Percentiles rank a stretch among this genome's conserved stretches.
phyloP scores from a whole-genome alignment of 2,329 filamentous ascomycete genomes.

The Lachnellula suecica region DNA sequence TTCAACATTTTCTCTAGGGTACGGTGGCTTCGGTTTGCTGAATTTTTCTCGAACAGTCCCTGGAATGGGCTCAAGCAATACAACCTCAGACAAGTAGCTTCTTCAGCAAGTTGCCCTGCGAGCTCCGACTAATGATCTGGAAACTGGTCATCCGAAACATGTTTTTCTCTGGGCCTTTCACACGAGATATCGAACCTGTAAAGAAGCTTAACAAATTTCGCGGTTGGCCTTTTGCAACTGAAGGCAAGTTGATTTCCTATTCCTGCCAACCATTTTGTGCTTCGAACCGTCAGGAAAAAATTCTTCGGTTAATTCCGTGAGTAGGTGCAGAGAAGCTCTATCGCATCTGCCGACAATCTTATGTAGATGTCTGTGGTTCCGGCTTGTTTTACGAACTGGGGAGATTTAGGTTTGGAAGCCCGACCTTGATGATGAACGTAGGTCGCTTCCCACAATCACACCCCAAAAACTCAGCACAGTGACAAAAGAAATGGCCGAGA shows the following conservation, averaged over 20 bases:
- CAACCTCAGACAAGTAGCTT: slow-evolving; percentile 1
- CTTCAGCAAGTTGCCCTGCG: slow-evolving; percentile 9
- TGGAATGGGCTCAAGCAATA: slow-evolving; percentile 11
- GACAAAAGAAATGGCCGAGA: too few species aligned
- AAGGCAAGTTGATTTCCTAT: too few species aligned
- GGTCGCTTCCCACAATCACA: not conserved
- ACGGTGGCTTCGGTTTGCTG: not conserved
- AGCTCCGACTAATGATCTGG: slow-evolving; percentile 10
- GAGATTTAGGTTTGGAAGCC: slow-evolving; percentile 7
- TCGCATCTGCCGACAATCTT: slow-evolving; percentile 9
- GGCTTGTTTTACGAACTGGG: slow-evolving; percentile 9
- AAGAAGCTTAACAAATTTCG: too few species aligned
- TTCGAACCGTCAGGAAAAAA: too few species aligned
- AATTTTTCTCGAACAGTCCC: not conserved
- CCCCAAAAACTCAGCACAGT: too few species aligned
- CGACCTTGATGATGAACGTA: slow-evolving; percentile 6
- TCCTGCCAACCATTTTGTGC: too few species aligned
- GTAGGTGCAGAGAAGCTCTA: slow-evolving; percentile 8
- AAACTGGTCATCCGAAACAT: slow-evolving; percentile 6
- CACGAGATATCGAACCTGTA: too few species aligned
- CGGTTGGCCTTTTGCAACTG: too few species aligned
- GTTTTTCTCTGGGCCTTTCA: too few species aligned
- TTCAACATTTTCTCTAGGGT: not conserved
- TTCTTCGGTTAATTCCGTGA: not conserved
- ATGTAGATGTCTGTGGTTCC: slow-evolving; percentile 9